A percentile compares a stretch with the other conserved stretches of the same genome.
These are phyloP conservation scores for Ascochyta koolunga DNA, from an alignment of 2,329 filamentous ascomycete species.

Conservation along the genomic window DNA sequence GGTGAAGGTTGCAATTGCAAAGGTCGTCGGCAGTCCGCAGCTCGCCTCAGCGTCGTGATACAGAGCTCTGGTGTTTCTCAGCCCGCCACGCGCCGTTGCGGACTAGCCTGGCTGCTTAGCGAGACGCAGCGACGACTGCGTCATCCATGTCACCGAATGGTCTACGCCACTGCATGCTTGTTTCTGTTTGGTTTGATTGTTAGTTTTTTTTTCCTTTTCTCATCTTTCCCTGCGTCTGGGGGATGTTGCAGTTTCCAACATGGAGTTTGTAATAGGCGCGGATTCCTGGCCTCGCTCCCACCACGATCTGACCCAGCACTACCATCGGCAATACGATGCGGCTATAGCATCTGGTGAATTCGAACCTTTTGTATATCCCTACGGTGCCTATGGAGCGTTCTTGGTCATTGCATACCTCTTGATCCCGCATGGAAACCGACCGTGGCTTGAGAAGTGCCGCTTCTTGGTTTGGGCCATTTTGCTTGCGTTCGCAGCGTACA, in stretches of 20 bases:
- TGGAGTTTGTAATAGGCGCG: slow-evolving; percentile 4
- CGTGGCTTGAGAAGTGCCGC: slow-evolving; percentile 50
- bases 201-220: slow-evolving; percentile 4
- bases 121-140: slow-evolving; percentile 33
- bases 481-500: slow-evolving; percentile 52
- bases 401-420: slow-evolving; percentile 58
- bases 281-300: slow-evolving; percentile 42
- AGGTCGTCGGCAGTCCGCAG: slow-evolving; percentile 1
- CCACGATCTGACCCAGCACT: slow-evolving; percentile 42
- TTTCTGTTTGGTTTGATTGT: background rate
- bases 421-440: slow-evolving; percentile 54
- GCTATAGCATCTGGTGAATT: slow-evolving; percentile 49
- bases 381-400: slow-evolving; percentile 46
- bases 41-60: slow-evolving; percentile 32
- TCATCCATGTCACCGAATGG: slow-evolving; percentile 27
- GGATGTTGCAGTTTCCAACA: background rate
- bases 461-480: slow-evolving; percentile 55
- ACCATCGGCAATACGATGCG: slow-evolving; percentile 49
- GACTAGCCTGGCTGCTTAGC: slow-evolving; percentile 28
- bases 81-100: slow-evolving; percentile 14
- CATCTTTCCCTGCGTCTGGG: background rate
- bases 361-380: slow-evolving; percentile 54
- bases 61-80: slow-evolving; percentile 46
- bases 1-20: slow-evolving; percentile 5
- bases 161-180: slow-evolving; percentile 24